Evolutionary conservation across 75 land plant species (phyloP), one percentile per base, ranked within the genome.

Genomic region (Pseudotsuga menziesii): DNA sequence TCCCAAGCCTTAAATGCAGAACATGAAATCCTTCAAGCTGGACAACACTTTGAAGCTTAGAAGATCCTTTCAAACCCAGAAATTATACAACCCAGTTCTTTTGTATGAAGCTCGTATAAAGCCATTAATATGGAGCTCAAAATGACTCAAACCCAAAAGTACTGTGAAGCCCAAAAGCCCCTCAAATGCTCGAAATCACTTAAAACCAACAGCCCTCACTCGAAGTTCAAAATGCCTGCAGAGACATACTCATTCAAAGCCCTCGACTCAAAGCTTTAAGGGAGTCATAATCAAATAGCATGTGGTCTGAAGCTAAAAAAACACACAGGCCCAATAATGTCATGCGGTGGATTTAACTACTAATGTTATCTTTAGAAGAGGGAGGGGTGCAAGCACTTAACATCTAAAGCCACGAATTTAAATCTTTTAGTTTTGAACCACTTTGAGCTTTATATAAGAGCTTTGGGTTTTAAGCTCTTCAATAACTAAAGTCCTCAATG

Each of bases 111-210:
- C 69, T 17, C 13, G 39, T 32, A 9, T 36, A 16, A 35, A 35
- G 20, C 41, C 39, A 7, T 35, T 64, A 7, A 19, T 32, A 8
- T 20, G 19, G 0, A 64, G n/a, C 41, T 64, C 41, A 64, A 32
- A 64, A 64, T 17, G 9, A 32, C 41, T 22, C 72, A 69, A 41
- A 69, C 11, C 14, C 41, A 64, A n/a, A 12, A 9, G 54, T 48
- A 48, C 11, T 48, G 2, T 48, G 12, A 48, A 48, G 54, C 54
- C 54, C 54, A 48, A 48, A 48, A 48, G 54, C 12, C 23, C n/a
- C 71, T 67, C 20, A 5, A 66, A 66, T 35, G 22, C 72, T 69
- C 39, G 72, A n/a, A 69, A 69, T 69, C 9, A 41, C 17, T 20
- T 0, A 36, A 69, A 20, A 39, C 14, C 54, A 41, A 39, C 13